Evolutionary conservation across 805 yeast species (phyloP).

Genomic region (Candida stauntonica): DNA sequence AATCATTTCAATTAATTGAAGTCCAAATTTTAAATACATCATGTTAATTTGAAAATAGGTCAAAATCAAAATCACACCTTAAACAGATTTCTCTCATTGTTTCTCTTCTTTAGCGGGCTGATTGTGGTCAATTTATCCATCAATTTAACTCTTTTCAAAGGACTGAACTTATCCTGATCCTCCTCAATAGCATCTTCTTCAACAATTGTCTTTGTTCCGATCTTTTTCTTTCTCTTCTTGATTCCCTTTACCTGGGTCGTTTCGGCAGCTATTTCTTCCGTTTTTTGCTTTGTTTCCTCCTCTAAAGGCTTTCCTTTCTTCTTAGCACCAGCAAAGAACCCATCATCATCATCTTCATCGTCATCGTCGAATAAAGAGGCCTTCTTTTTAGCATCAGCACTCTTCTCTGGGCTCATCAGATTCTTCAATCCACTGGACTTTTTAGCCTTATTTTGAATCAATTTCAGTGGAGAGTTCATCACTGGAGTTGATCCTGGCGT

Average conservation of each 20-base stretch:
- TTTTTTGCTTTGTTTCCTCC: background rate
- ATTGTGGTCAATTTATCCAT: conserved; percentile 25
- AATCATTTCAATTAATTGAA: too few species aligned
- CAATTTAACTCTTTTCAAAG: conserved; percentile 24
- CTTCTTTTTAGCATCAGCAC: conserved; percentile 5
- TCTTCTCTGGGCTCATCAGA: conserved; percentile 8
- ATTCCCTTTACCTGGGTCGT: conserved; percentile 1
- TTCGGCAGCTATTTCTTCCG: background rate
- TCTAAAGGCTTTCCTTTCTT: conserved; percentile 12
- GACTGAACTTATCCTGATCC: conserved; percentile 12
- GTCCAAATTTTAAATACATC: background rate
- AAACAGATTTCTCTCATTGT: conserved; percentile 23
- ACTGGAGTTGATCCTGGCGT: conserved; percentile 27
- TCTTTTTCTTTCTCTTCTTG: conserved; percentile 22
- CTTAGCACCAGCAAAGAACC: conserved; percentile 18
- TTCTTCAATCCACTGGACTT: conserved; percentile 25
- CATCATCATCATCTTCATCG: conserved; percentile 27
- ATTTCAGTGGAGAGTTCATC: conserved; percentile 21
- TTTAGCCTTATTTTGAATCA: conserved; percentile 6
- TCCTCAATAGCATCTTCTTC: conserved; percentile 23
- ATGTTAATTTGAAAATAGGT: background rate
- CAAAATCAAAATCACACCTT: conserved; percentile 14
- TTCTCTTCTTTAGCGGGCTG: conserved; percentile 27
- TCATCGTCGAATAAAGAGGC: conserved; percentile 26
- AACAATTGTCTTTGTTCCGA: conserved; percentile 16